Percentiles rank a stretch among this genome's conserved stretches.
Conservation (phyloP, 495 filamentous ascomycete genomes). For the Aspergillus sparsus region DNA sequence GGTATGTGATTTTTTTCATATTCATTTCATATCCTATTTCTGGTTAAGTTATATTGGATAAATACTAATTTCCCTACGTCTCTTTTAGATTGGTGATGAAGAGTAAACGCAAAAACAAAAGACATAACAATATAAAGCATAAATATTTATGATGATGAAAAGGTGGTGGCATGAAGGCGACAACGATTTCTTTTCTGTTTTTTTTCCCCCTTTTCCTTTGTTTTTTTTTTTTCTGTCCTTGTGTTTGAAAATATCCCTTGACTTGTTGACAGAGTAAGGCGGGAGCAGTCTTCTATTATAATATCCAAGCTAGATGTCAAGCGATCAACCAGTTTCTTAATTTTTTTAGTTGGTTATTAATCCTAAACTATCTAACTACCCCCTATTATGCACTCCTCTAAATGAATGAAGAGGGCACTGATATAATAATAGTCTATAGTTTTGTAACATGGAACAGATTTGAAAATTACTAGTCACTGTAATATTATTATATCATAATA, state of each 20-base stretch:
- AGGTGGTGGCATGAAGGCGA: conserved; percentile 31
- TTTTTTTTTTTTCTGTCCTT: conserved; percentile 20
- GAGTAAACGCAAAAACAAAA: conserved; percentile 57
- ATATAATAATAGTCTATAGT: background rate
- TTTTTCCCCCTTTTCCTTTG: conserved; percentile 14
- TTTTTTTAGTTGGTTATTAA: conserved; percentile 5
- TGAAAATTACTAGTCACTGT: too few relatives aligned
- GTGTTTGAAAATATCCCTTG: conserved; percentile 27
- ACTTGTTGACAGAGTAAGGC: conserved; percentile 15
- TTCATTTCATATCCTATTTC: conserved; percentile 2
- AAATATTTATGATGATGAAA: conserved; percentile 37
- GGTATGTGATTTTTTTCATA: conserved; percentile 52
- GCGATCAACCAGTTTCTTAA: conserved; percentile 19
- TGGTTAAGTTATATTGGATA: background rate
- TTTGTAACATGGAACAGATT: too few relatives aligned
- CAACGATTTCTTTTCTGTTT: conserved; percentile 32
- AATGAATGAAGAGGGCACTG: background rate
- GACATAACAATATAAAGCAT: conserved; percentile 29
- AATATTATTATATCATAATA: too few relatives aligned
- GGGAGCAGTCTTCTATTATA: conserved; percentile 21
- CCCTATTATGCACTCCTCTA: background rate
- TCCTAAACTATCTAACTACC: background rate
- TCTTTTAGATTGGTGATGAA: conserved; percentile 80
- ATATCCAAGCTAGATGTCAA: conserved; percentile 31
- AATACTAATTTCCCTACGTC: background rate